phyloP scores from a whole-genome alignment of 169 alveolate species.

The Eimeria sp. region DNA sequence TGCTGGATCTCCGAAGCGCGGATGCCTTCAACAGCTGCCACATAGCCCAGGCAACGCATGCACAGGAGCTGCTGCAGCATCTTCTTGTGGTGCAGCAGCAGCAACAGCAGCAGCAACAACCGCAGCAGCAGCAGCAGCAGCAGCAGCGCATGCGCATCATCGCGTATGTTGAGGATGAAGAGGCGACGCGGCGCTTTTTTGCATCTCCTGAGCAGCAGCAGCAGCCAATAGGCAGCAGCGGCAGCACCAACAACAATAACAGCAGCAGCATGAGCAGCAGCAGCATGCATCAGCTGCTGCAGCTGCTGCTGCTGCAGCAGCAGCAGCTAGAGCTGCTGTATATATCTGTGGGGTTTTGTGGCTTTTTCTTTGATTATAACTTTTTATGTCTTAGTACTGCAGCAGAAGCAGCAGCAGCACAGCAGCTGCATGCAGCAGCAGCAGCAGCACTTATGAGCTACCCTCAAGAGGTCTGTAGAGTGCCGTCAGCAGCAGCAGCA shows the following conservation, averaged over 20 bases:
- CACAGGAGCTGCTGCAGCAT: neutral
- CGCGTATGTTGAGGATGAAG: slow-evolving; percentile 11
- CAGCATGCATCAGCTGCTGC: slow-evolving; percentile 23
- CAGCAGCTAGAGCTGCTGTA: slow-evolving; percentile 11
- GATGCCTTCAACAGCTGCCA: slow-evolving; percentile 3
- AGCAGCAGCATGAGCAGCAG: neutral
- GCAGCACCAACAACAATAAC: neutral
- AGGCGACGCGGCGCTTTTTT: neutral
- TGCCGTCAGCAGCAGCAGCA: slow-evolving; percentile 8
- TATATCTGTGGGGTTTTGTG: slow-evolving; percentile 6
- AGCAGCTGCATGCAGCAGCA: slow-evolving; percentile 66
- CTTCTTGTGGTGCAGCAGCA: slow-evolving; percentile 3
- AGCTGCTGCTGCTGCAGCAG: neutral
- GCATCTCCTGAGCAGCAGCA: neutral
- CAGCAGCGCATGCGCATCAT: slow-evolving; percentile 23
- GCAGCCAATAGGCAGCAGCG: neutral
- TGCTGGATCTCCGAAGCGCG: slow-evolving; percentile 42
- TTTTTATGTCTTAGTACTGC: slow-evolving; percentile 67
- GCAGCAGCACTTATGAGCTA: slow-evolving; percentile 79
- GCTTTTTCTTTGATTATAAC: neutral
- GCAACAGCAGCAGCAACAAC: neutral
- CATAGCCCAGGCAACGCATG: slow-evolving; percentile 50
- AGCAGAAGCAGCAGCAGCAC: slow-evolving; percentile 61
- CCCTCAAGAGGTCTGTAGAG: slow-evolving; percentile 35
- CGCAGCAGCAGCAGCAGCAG: slow-evolving; percentile 1